These are phyloP conservation scores for Alternaria sp. DNA, from an alignment of 2,329 filamentous ascomycete species.

Conservation along the genomic window DNA sequence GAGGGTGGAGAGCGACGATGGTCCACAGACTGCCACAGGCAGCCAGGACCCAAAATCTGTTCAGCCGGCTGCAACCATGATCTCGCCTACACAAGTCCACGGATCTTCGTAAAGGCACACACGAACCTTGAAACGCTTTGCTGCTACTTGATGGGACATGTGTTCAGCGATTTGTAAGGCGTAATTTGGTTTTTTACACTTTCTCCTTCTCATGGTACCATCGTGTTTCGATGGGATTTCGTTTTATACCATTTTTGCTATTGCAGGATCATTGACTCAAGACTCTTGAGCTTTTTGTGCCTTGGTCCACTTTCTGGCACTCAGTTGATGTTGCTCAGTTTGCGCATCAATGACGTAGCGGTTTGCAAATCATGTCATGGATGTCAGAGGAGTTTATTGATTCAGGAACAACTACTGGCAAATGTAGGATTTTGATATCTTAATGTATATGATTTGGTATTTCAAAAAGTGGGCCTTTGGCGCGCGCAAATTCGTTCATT, in stretches of 20 bases:
- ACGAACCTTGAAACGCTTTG: neutral
- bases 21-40: conserved; percentile 15
- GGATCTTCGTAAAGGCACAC: neutral
- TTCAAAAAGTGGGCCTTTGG: neutral
- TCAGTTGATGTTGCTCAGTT: neutral
- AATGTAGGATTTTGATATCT: neutral
- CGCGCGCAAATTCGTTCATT: neutral
- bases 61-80: neutral
- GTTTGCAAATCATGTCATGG: neutral
- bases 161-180: neutral
- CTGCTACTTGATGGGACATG: neutral
- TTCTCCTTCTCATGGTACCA: conserved; percentile 1
- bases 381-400: neutral
- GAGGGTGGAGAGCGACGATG: conserved; percentile 39
- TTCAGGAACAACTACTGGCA: neutral
- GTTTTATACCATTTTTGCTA: conserved; percentile 13
- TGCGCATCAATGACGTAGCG: neutral
- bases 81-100: conserved; percentile 1
- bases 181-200: neutral
- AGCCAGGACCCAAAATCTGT: conserved; percentile 4
- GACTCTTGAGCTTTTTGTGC: neutral
- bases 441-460: neutral
- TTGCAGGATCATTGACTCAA: neutral
- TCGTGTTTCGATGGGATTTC: conserved; percentile 2
- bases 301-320: neutral